phyloP scores from a whole-genome alignment of 805 yeast species.

The Cyberlindnera saturnus region DNA sequence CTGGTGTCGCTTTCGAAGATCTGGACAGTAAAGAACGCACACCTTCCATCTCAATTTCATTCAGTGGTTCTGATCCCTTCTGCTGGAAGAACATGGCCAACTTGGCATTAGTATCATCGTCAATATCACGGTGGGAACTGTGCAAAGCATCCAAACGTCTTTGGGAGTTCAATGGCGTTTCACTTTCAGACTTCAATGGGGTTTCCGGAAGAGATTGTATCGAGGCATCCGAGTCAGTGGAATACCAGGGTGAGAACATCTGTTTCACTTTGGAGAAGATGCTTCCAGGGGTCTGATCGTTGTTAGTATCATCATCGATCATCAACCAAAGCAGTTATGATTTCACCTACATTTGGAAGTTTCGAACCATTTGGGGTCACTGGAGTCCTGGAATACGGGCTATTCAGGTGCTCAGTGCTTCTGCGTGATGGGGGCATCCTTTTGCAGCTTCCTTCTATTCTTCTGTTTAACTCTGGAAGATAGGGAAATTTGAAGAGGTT shows the following conservation, averaged over 20 bases:
- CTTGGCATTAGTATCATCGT: slow-evolving; percentile 45
- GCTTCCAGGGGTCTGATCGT: slow-evolving; percentile 29
- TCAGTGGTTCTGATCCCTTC: slow-evolving; percentile 70
- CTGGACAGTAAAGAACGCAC: slow-evolving; percentile 54
- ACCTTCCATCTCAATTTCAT: slow-evolving; percentile 77
- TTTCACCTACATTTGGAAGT: no score
- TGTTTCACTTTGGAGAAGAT: slow-evolving; percentile 20
- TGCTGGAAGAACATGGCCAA: slow-evolving; percentile 63
- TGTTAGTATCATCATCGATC: slow-evolving; percentile 28
- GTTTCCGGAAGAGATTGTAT: slow-evolving; percentile 2
- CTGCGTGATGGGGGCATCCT: slow-evolving; percentile 10
- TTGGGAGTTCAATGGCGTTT: no score
- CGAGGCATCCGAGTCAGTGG: slow-evolving; percentile 1
- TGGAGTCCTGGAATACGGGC: slow-evolving; percentile 17
- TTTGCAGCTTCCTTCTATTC: no score
- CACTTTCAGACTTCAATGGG: not conserved
- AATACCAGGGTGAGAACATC: slow-evolving; percentile 19
- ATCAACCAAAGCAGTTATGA: no score
- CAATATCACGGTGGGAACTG: no score
- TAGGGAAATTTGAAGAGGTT: no score
- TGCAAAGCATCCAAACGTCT: no score
- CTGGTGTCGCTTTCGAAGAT: slow-evolving; percentile 19
- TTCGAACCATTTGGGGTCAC: not conserved
- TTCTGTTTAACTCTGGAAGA: no score
- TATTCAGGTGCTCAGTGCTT: slow-evolving; percentile 8